These are phyloP conservation scores for Deinandra increscens DNA, from an alignment of 129 eudicot genomes.

Conservation along the genomic window DNA sequence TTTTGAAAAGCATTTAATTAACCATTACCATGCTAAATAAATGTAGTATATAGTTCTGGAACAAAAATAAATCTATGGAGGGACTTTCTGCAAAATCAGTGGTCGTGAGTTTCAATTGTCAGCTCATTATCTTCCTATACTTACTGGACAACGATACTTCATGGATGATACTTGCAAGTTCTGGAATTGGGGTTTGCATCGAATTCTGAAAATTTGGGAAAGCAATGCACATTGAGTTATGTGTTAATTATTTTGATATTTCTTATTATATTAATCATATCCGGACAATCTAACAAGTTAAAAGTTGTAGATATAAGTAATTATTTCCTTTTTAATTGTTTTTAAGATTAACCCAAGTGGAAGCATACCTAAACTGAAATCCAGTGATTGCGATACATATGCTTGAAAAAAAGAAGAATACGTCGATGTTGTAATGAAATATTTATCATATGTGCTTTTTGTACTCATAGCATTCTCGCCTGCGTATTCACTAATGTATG, in stretches of 20 bases:
- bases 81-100: conserved; percentile 94
- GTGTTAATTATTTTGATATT: neutral
- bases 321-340: neutral
- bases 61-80: conserved; percentile 97
- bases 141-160: conserved; percentile 94
- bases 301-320: neutral
- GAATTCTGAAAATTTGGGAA: conserved; percentile 99
- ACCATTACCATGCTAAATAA: neutral
- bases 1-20: neutral
- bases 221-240: conserved; percentile 98
- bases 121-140: conserved; percentile 88
- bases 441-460: conserved; percentile 76
- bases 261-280: neutral
- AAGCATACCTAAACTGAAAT: conserved; percentile 68
- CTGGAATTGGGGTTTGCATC: conserved; percentile 92
- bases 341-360: conserved; percentile 85
- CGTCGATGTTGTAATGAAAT: conserved; percentile 97
- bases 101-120: conserved; percentile 80
- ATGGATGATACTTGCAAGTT: conserved; percentile 98
- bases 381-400: conserved; percentile 77
- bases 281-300: neutral
- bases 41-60: conserved; percentile 92
- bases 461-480: conserved; percentile 80
- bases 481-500: conserved; percentile 86
- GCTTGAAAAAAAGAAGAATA: conserved; percentile 90